phyloP scores from a whole-genome alignment of 2,329 filamentous ascomycete genomes.

The Huntiella savannae region DNA sequence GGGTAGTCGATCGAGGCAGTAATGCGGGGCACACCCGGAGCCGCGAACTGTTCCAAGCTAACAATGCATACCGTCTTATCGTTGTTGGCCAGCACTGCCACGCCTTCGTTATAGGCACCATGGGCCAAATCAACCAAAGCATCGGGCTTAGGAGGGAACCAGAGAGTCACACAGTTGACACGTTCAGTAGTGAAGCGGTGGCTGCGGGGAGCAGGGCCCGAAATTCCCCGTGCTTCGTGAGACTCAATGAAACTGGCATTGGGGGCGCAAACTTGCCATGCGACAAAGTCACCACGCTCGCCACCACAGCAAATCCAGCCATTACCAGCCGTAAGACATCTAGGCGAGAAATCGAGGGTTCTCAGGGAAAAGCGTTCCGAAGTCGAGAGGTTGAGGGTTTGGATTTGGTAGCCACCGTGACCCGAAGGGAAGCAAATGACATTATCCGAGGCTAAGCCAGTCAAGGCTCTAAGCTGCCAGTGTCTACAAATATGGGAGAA shows the following conservation, averaged over 20 bases:
- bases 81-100: conserved; percentile 75
- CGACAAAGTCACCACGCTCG: conserved; percentile 69
- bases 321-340: conserved; percentile 69
- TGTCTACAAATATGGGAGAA: conserved; percentile 31
- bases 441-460: conserved; percentile 60
- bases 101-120: conserved; percentile 28
- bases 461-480: conserved; percentile 77
- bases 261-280: conserved; percentile 38
- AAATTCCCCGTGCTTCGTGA: neutral
- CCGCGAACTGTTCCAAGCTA: conserved; percentile 43
- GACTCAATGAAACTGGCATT: neutral
- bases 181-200: conserved; percentile 38
- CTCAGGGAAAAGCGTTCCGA: conserved; percentile 27
- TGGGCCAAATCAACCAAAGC: neutral
- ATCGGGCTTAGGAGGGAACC: conserved; percentile 28
- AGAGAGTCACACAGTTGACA: conserved; percentile 48
- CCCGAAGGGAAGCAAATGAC: conserved; percentile 72
- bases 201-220: conserved; percentile 19
- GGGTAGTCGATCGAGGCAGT: conserved; percentile 56
- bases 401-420: conserved; percentile 43
- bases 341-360: conserved; percentile 51
- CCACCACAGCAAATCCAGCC: conserved; percentile 87
- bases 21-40: conserved; percentile 28
- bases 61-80: conserved; percentile 79
- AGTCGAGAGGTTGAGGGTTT: conserved; percentile 52